These are phyloP conservation scores for Heliamphora exappendiculata DNA, from an alignment of 148 eudicot species.

Conservation along the genomic window DNA sequence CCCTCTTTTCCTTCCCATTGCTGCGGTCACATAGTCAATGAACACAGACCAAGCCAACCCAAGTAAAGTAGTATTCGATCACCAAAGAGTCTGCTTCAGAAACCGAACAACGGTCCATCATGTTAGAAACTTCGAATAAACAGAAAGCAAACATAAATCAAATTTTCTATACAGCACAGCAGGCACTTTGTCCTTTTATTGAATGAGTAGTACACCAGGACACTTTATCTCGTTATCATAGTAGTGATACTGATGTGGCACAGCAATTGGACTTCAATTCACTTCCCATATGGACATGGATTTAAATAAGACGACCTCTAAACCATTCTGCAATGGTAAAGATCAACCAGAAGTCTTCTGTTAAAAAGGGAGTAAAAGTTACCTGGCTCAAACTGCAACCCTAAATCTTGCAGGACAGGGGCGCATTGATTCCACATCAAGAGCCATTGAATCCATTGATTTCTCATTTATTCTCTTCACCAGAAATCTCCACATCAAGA, in stretches of 20 bases:
- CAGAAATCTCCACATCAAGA: conserved; percentile 64
- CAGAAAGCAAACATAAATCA: not conserved
- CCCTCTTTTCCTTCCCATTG: not conserved
- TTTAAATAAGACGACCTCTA: not conserved
- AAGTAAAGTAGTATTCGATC: not conserved
- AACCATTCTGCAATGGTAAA: not conserved
- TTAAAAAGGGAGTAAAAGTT: not conserved
- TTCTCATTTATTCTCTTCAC: too few relatives aligned
- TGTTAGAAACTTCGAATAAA: not conserved
- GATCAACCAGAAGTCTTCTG: not conserved
- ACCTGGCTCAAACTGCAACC: not conserved
- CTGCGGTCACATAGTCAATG: not conserved
- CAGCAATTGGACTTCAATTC: not conserved
- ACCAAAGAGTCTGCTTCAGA: not conserved
- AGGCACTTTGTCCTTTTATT: not conserved
- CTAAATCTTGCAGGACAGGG: not conserved
- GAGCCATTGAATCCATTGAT: not conserved
- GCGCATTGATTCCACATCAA: not conserved
- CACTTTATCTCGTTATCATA: not conserved
- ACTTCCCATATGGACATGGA: not conserved
- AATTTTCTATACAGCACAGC: not conserved
- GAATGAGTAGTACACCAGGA: not conserved
- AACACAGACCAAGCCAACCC: not conserved
- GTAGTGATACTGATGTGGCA: too few relatives aligned
- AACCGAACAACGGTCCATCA: not conserved